These are phyloP conservation scores for Dactylis glomerata DNA, from an alignment of 176 grass and related monocot genomes.

Conservation along the genomic window DNA sequence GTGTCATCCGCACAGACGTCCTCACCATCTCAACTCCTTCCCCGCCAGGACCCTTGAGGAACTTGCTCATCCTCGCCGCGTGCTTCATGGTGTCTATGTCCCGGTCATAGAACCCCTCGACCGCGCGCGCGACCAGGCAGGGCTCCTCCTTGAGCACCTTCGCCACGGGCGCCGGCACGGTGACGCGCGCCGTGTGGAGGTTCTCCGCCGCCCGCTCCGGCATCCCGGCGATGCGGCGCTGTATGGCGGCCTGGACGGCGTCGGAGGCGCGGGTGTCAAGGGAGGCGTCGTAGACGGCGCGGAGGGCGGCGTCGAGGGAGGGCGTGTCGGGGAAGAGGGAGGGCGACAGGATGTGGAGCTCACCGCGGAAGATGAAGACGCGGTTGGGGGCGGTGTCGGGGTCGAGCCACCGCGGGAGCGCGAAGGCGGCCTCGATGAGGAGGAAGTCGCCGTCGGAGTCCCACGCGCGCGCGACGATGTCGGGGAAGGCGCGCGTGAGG, in stretches of 20 bases:
- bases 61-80: conserved; percentile 78
- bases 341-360: conserved; percentile 77
- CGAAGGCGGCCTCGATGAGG: conserved; percentile 89
- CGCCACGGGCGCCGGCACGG: conserved; percentile 61
- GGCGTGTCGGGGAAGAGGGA: conserved; percentile 46
- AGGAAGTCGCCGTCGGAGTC: conserved; percentile 98
- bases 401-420: conserved; percentile 78
- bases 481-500: conserved; percentile 46
- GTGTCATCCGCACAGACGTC: conserved; percentile 62
- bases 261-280: conserved; percentile 64
- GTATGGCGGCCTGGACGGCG: conserved; percentile 57
- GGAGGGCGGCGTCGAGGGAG: conserved; percentile 51
- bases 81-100: conserved; percentile 96
- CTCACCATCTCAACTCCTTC: conserved; percentile 73
- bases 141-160: conserved; percentile 90
- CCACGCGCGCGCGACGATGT: conserved; percentile 51
- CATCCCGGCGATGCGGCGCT: conserved; percentile 55
- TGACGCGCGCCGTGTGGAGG: conserved; percentile 57
- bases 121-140: conserved; percentile 61
- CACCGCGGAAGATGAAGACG: conserved; percentile 75
- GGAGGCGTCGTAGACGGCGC: conserved; percentile 35
- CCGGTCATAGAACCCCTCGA: conserved; percentile 84
- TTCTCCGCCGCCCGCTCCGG: conserved; percentile 69
- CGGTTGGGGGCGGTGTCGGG: conserved; percentile 70
- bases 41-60: conserved; percentile 49